Evolutionary conservation across 2,329 filamentous ascomycete genomes (phyloP).

Genomic region (Monilinia fructicola): DNA sequence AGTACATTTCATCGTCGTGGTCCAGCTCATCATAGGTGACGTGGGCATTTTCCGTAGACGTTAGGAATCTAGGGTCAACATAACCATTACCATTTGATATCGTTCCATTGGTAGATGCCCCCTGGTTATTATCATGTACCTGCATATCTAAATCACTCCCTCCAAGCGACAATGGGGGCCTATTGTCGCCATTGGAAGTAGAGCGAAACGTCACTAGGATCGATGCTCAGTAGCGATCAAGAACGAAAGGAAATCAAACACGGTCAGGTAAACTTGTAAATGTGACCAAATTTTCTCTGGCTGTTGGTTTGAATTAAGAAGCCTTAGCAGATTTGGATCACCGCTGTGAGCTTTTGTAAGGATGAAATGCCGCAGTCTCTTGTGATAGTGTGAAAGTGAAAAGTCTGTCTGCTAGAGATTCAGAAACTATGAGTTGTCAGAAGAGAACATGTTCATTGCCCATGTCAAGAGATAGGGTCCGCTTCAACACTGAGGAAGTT

Average conservation of each 20-base stretch:
- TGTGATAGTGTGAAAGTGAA: background rate
- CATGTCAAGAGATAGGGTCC: background rate
- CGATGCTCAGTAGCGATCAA: background rate
- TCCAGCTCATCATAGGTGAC: slow-evolving; percentile 24
- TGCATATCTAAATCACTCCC: slow-evolving; percentile 30
- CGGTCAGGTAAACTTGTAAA: background rate
- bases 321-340: background rate
- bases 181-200: slow-evolving; percentile 8
- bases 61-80: slow-evolving; percentile 33
- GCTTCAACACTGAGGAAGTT: background rate
- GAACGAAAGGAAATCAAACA: background rate
- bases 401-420: background rate
- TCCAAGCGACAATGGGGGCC: slow-evolving; percentile 23
- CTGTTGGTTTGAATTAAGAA: background rate
- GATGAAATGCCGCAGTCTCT: background rate
- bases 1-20: slow-evolving; percentile 25
- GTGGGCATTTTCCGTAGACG: slow-evolving; percentile 25
- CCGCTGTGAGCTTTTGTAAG: background rate
- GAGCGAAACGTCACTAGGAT: background rate
- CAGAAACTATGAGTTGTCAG: slow-evolving; percentile 12
- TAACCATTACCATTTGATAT: slow-evolving; percentile 31
- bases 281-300: background rate
- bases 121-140: slow-evolving; percentile 27
- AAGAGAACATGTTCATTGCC: background rate
- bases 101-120: slow-evolving; percentile 11